These are phyloP conservation scores for Pulveroboletus sp. DNA, from an alignment of 768 basidiomycete genomes.

Conservation along the genomic window DNA sequence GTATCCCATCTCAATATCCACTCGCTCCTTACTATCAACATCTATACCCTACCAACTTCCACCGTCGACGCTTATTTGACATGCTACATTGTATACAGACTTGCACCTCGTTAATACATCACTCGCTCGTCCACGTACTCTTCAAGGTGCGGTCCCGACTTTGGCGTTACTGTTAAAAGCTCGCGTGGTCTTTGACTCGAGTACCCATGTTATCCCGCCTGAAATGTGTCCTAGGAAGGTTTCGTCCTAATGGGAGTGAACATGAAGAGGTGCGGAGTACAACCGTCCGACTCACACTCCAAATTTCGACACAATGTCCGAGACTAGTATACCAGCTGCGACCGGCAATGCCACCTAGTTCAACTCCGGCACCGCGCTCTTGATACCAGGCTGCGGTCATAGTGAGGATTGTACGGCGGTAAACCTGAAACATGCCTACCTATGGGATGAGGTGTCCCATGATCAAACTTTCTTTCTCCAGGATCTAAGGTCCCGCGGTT, in stretches of 20 bases:
- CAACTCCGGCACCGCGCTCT: constrained; percentile 63
- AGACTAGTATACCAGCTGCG: constrained; percentile 83
- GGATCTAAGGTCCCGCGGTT: constrained; percentile 16
- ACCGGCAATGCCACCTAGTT: constrained; percentile 47
- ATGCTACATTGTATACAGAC: constrained; percentile 26
- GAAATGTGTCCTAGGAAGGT: constrained; percentile 69
- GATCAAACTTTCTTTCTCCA: constrained; percentile 43
- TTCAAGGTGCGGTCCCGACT: constrained; percentile 47
- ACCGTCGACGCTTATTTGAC: constrained; percentile 24
- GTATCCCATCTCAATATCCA: constrained; percentile 9
- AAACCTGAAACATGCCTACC: constrained; percentile 37
- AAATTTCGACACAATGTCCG: constrained; percentile 75
- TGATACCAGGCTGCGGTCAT: constrained; percentile 74
- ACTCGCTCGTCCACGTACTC: constrained; percentile 1
- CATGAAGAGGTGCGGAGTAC: not conserved
- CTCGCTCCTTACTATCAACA: constrained; percentile 10
- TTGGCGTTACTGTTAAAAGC: constrained; percentile 56
- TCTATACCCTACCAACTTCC: constrained; percentile 14
- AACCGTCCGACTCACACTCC: constrained; percentile 46
- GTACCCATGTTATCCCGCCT: constrained; percentile 69
- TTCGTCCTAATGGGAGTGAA: constrained; percentile 43
- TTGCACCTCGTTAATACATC: constrained; percentile 20
- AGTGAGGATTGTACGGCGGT: constrained; percentile 1
- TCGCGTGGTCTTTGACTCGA: constrained; percentile 65
- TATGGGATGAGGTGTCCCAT: constrained; percentile 75